Base-by-base conservation (phyloP, 2,329 filamentous ascomycete genomes). In the Fusarium pseudocircinatum region DNA sequence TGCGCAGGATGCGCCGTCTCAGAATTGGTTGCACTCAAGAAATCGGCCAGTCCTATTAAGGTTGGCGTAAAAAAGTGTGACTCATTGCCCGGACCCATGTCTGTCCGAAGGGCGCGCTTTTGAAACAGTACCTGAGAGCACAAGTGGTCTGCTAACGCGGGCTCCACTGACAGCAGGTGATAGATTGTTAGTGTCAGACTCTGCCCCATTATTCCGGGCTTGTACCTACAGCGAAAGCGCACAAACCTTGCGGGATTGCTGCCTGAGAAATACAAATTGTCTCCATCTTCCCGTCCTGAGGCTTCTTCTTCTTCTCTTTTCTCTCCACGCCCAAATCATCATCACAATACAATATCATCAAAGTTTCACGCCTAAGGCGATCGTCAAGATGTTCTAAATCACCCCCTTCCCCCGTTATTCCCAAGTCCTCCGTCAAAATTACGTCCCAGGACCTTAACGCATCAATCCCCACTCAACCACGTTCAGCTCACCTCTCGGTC, bases 351-450 rank as follows among this genome's bases (percentile, higher is more conserved):
- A 64, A 28, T 50, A 34, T 49, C 77, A 83, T 79, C 56, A 73
- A 76, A 73, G 44, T 68, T 65, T 60, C 69, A 80, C 75, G 81
- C 82, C 79, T 75, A 77, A 81, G 81, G 83, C 82, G 82, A 79
- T 80, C 75, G 77, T 78, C 85, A 91, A 84, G 82, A 91, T 91
- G 89, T 86, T 87, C 83, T 91, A 89, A 89, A 86, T 78, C 81
- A 78, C 80, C 80, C 83, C 69, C 42, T 81, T 78, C 78, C 81
- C 78, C 79, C 79, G 79, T 76, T 79, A 78, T 78, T 69, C 78
- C 77, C 78, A 80, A 79, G 75, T 76, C 79, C 78, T 77, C 82
- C 81, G 86, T 81, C 86, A 90, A 85, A 82, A 90, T 90, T 88
- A 79, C 82, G 83, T 88, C 86, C 76, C 78, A 79, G 82, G 81